Evolutionary conservation across 306 rosid species (phyloP).

Genomic region (Casuarina glauca): DNA sequence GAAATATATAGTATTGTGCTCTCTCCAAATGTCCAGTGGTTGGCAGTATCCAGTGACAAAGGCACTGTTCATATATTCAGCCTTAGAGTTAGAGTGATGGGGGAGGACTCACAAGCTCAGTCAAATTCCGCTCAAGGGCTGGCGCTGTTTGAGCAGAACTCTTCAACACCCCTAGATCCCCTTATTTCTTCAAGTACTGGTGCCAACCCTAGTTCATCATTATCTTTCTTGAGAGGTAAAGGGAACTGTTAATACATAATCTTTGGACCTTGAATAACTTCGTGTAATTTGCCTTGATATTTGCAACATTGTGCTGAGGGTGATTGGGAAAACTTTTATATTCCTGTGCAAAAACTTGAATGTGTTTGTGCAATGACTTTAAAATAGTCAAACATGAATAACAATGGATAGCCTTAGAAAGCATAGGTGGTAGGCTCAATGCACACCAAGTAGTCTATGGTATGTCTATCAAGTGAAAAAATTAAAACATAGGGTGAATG

Average conservation of each 20-base stretch:
- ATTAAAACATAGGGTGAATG: neutral
- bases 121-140: constrained; percentile 51
- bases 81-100: constrained; percentile 79
- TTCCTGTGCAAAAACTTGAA: neutral
- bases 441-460: too few relatives aligned
- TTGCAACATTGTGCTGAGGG: neutral
- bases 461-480: too few relatives aligned
- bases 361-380: constrained; percentile 4
- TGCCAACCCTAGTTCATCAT: constrained; percentile 80
- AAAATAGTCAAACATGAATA: constrained; percentile 8
- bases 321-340: neutral
- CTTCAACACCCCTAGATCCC: constrained; percentile 75
- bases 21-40: constrained; percentile 88
- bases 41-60: constrained; percentile 93
- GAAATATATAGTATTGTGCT: constrained; percentile 82
- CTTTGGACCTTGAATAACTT: constrained; percentile 15
- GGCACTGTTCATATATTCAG: constrained; percentile 90
- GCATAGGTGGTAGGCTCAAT: too few relatives aligned
- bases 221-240: constrained; percentile 93
- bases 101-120: constrained; percentile 51
- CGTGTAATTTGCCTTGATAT: constrained; percentile 17
- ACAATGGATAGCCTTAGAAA: neutral
- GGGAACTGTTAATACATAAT: constrained; percentile 9
- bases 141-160: constrained; percentile 60
- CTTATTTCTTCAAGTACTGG: constrained; percentile 71